These are phyloP conservation scores for Yamadazyma conglobata DNA, from an alignment of 1,139 yeast species.

Conservation along the genomic window DNA sequence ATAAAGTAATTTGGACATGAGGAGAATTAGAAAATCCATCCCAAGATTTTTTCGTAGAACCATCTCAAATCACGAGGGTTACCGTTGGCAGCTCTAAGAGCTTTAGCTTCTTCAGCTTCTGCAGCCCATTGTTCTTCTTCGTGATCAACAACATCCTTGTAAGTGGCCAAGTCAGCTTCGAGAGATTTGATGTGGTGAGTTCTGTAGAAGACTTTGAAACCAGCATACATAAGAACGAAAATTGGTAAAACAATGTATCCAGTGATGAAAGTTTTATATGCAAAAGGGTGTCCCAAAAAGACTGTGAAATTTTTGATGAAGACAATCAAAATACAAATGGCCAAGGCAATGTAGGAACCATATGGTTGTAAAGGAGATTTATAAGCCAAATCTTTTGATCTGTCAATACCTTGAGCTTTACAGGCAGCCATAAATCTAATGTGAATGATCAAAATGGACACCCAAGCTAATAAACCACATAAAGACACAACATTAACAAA, in stretches of 20 bases:
- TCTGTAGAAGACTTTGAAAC: constrained; percentile 55
- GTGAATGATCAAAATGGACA: constrained; percentile 59
- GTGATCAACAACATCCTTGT: constrained; percentile 62
- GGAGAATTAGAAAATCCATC: constrained; percentile 22
- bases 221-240: constrained; percentile 50
- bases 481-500: constrained; percentile 73
- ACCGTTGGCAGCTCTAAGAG: constrained; percentile 47
- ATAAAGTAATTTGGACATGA: background rate
- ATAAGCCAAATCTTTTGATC: constrained; percentile 46
- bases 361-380: constrained; percentile 66
- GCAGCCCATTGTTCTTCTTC: constrained; percentile 58
- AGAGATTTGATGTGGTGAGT: constrained; percentile 49
- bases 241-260: constrained; percentile 78
- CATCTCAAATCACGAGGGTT: constrained; percentile 41
- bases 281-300: constrained; percentile 56
- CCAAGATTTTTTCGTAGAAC: constrained; percentile 55
- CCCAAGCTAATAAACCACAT: constrained; percentile 72
- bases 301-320: constrained; percentile 73
- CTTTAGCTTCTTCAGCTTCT: constrained; percentile 41
- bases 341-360: constrained; percentile 56
- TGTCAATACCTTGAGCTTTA: constrained; percentile 55
- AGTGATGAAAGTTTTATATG: constrained; percentile 56
- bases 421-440: constrained; percentile 62
- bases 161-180: constrained; percentile 64
- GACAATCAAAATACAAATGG: constrained; percentile 53